phyloP scores from a whole-genome alignment of 1,139 yeast species.

The Blastobotrys proliferans region DNA sequence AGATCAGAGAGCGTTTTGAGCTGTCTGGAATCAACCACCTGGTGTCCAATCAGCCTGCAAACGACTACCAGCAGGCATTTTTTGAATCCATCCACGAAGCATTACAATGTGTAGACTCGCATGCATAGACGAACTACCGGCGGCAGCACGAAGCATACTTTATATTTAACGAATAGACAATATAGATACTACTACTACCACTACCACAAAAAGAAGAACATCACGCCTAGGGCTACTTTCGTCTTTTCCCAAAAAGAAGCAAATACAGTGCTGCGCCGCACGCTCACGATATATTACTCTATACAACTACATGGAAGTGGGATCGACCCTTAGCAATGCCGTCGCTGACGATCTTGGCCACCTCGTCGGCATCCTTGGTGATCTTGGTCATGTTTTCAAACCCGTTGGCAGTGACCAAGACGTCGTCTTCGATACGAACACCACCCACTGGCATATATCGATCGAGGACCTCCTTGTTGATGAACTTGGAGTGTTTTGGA shows the following conservation, averaged over 20 bases:
- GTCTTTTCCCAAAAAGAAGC: background rate
- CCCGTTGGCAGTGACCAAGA: conserved; percentile 71
- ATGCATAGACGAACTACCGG: no score
- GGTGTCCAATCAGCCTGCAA: conserved; percentile 26
- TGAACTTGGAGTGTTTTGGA: conserved; percentile 54
- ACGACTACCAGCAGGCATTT: conserved; percentile 23
- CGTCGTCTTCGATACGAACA: conserved; percentile 92
- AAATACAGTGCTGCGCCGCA: background rate
- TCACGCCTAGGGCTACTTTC: background rate
- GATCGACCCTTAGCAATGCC: conserved; percentile 63
- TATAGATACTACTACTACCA: no score
- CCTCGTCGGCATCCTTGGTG: conserved; percentile 80
- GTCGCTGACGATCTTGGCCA: conserved; percentile 65
- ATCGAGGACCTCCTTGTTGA: conserved; percentile 61
- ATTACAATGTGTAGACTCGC: conserved; percentile 26
- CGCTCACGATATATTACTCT: conserved; percentile 13
- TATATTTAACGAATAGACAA: background rate
- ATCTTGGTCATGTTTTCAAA: conserved; percentile 75
- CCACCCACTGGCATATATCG: conserved; percentile 90
- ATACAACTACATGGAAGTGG: conserved; percentile 57
- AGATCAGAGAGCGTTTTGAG: conserved; percentile 38
- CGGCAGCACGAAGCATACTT: no score
- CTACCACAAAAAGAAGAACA: background rate
- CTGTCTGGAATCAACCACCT: conserved; percentile 35
- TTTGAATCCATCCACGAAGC: conserved; percentile 39